Evolutionary conservation across 1,139 yeast species (phyloP).

Genomic region (Sugiyamaella novakii): DNA sequence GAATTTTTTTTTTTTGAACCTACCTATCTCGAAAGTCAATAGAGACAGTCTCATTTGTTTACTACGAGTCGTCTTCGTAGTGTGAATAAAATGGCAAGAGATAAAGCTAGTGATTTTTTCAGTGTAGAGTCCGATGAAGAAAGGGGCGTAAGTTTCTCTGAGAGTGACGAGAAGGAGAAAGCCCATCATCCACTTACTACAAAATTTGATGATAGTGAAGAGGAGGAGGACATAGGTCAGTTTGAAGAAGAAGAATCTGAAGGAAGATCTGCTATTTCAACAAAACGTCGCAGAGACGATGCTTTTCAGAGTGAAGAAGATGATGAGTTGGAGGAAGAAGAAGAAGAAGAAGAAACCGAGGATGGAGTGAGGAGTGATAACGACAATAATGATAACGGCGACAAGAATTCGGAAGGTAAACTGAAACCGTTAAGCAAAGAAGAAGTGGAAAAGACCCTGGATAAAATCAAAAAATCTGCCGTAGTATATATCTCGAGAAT

Average conservation of each 20-base stretch:
- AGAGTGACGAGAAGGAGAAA: slow-evolving; percentile 6
- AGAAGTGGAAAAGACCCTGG: slow-evolving; percentile 38
- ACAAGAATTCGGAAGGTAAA: slow-evolving; percentile 24
- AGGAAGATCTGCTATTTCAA: slow-evolving; percentile 13
- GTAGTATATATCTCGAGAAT: slow-evolving; percentile 86
- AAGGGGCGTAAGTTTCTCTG: slow-evolving; percentile 9
- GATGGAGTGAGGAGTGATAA: slow-evolving; percentile 16
- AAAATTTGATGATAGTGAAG: slow-evolving; percentile 25
- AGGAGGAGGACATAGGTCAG: slow-evolving; percentile 19
- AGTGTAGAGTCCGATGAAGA: slow-evolving; percentile 24
- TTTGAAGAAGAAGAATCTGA: slow-evolving; percentile 20
- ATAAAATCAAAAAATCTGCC: slow-evolving; percentile 69
- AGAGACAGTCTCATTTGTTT: no score
- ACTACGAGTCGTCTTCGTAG: neutral
- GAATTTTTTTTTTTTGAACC: neutral
- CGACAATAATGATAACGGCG: slow-evolving; percentile 19
- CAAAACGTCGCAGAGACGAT: slow-evolving; percentile 19
- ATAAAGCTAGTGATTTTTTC: slow-evolving; percentile 29
- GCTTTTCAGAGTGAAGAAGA: slow-evolving; percentile 22
- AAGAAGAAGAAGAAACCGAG: slow-evolving; percentile 16
- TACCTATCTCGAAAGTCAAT: no score
- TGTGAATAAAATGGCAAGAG: slow-evolving; percentile 21
- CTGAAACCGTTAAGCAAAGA: slow-evolving; percentile 38
- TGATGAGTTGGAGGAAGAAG: slow-evolving; percentile 21
- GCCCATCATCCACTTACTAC: neutral